Evolutionary conservation across 345 rosid genomes (phyloP).

Genomic region (Eucalyptus sp.): DNA sequence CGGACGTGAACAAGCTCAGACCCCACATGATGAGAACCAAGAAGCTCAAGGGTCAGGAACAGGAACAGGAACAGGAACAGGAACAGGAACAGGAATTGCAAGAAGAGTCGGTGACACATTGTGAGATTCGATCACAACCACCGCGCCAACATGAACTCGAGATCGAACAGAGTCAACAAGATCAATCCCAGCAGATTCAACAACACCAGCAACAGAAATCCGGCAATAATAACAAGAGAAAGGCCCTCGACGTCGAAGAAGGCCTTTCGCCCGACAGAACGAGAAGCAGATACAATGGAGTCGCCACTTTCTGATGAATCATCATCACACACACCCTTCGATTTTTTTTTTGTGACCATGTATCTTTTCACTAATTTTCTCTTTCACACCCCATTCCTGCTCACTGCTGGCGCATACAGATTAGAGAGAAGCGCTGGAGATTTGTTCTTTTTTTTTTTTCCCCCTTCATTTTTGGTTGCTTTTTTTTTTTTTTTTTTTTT

Average conservation of each 20-base stretch:
- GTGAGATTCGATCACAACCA: neutral
- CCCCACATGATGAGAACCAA: slow-evolving; percentile 46
- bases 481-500: neutral
- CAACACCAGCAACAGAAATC: neutral
- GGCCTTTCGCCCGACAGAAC: slow-evolving; percentile 39
- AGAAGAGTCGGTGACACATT: neutral
- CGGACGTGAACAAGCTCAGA: slow-evolving; percentile 48
- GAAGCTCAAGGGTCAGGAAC: slow-evolving; percentile 5
- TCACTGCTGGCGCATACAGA: neutral
- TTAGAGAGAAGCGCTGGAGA: neutral
- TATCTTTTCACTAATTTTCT: neutral
- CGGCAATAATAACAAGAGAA: slow-evolving; percentile 23
- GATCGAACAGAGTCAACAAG: neutral
- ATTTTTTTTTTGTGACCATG: neutral
- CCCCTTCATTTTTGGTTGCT: neutral
- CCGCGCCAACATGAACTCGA: neutral
- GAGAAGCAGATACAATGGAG: slow-evolving; percentile 36
- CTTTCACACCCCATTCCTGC: neutral
- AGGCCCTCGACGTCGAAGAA: slow-evolving; percentile 43
- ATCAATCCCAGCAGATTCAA: neutral
- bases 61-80: neutral
- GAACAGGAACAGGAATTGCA: neutral
- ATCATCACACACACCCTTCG: neutral
- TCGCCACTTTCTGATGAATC: slow-evolving; percentile 15
- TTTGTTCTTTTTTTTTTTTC: neutral